These are phyloP conservation scores for Coemansia sp. DNA, from an alignment of 192 early-diverging fungal species.

Conservation along the genomic window DNA sequence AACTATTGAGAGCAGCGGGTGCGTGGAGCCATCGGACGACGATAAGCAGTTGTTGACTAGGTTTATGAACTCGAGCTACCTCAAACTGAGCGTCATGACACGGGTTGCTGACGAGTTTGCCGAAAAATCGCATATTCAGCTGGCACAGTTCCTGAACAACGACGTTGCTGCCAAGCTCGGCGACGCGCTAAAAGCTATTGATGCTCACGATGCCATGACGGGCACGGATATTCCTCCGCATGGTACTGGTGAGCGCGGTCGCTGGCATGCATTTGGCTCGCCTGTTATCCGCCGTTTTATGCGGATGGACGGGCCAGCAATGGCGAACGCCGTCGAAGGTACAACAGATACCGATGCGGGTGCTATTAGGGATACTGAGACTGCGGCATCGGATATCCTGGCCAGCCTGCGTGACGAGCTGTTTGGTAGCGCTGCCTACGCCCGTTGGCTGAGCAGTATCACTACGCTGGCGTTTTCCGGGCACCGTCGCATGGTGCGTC, in stretches of 20 bases:
- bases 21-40: slow-evolving; percentile 39
- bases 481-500: slow-evolving; percentile 60
- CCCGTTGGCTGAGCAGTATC: slow-evolving; percentile 60
- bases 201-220: slow-evolving; percentile 55
- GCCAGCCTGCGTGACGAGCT: slow-evolving; percentile 43
- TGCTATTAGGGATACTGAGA: not conserved
- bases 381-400: slow-evolving; percentile 34
- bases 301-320: slow-evolving; percentile 35
- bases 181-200: slow-evolving; percentile 31
- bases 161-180: slow-evolving; percentile 43
- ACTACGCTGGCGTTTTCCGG: slow-evolving; percentile 54
- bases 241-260: slow-evolving; percentile 57
- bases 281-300: slow-evolving; percentile 68
- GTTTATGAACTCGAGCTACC: slow-evolving; percentile 69
- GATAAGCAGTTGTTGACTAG: slow-evolving; percentile 54
- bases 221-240: slow-evolving; percentile 54
- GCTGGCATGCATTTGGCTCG: slow-evolving; percentile 65
- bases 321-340: slow-evolving; percentile 2
- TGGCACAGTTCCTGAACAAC: slow-evolving; percentile 61
- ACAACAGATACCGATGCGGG: not conserved
- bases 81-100: slow-evolving; percentile 49
- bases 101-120: slow-evolving; percentile 65
- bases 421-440: slow-evolving; percentile 60
- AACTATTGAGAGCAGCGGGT: slow-evolving; percentile 13
- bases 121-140: slow-evolving; percentile 68